Percentiles rank a stretch among this genome's conserved stretches.
These are phyloP conservation scores for Lasiodiplodia gonubiensis DNA, from an alignment of 2,329 filamentous ascomycete species.

Conservation along the genomic window DNA sequence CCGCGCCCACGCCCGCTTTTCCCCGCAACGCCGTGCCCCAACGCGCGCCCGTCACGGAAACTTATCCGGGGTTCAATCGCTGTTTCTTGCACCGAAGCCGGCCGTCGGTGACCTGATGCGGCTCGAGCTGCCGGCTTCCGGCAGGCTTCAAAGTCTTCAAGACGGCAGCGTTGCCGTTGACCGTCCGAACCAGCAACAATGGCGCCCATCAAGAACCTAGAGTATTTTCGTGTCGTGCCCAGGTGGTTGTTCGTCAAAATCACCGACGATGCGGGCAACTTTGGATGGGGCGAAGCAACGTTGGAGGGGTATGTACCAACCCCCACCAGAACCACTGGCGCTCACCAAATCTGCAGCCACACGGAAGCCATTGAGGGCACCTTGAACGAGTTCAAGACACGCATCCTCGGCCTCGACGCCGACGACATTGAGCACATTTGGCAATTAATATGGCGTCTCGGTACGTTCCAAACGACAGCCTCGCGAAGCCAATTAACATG, in stretches of 20 bases:
- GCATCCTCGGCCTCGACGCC: conserved; percentile 71
- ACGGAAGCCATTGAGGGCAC: conserved; percentile 76
- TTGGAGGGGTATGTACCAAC: conserved; percentile 61
- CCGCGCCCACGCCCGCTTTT: conserved; percentile 14
- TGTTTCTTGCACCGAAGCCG: conserved; percentile 14
- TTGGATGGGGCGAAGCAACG: conserved; percentile 77
- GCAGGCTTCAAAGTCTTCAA: not conserved
- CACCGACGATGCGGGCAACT: conserved; percentile 66
- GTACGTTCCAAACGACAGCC: conserved; percentile 36
- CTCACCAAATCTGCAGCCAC: conserved; percentile 50
- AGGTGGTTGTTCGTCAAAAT: conserved; percentile 82
- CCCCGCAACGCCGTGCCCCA: conserved; percentile 16
- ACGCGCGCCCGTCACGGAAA: conserved; percentile 10
- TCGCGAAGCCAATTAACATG: conserved; percentile 1
- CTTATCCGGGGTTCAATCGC: conserved; percentile 21
- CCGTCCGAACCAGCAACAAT: conserved; percentile 47
- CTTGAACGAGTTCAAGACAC: conserved; percentile 67
- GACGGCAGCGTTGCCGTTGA: not conserved
- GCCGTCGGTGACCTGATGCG: not conserved
- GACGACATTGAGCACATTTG: conserved; percentile 83
- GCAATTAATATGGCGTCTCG: conserved; percentile 70
- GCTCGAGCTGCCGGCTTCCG: conserved; percentile 1
- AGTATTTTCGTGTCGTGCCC: conserved; percentile 76
- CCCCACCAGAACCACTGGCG: not conserved
- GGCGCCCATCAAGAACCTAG: conserved; percentile 68